These are phyloP conservation scores for Pseudogymnoascus sp. DNA, from an alignment of 2,329 filamentous ascomycete species.

Conservation along the genomic window DNA sequence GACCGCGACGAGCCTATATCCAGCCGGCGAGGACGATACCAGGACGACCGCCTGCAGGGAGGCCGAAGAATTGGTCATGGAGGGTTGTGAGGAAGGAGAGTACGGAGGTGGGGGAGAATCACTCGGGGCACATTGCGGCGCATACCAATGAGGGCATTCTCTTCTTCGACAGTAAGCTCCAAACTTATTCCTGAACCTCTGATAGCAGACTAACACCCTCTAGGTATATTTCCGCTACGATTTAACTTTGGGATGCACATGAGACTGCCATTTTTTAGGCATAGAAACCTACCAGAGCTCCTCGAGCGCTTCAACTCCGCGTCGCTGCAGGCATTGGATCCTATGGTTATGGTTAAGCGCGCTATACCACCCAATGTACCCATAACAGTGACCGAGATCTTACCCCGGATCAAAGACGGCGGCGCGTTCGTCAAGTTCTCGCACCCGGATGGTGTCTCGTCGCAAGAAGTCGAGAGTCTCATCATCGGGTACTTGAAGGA, in stretches of 20 bases:
- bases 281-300: slow-evolving; percentile 41
- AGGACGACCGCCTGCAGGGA: slow-evolving; percentile 22
- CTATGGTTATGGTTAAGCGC: slow-evolving; percentile 47
- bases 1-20: slow-evolving; percentile 24
- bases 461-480: slow-evolving; percentile 52
- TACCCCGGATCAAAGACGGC: slow-evolving; percentile 83
- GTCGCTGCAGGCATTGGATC: slow-evolving; percentile 48
- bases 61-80: slow-evolving; percentile 19
- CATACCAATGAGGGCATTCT: slow-evolving; percentile 72
- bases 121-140: slow-evolving; percentile 76
- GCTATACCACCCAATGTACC: slow-evolving; percentile 57
- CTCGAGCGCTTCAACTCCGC: slow-evolving; percentile 47
- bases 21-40: slow-evolving; percentile 15
- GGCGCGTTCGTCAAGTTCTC: slow-evolving; percentile 88
- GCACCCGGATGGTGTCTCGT: slow-evolving; percentile 38
- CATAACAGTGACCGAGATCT: slow-evolving; percentile 70
- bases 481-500: slow-evolving; percentile 59
- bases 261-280: neutral
- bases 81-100: slow-evolving; percentile 37
- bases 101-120: slow-evolving; percentile 50
- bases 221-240: slow-evolving; percentile 72
- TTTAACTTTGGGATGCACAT: slow-evolving; percentile 27
- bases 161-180: slow-evolving; percentile 74
- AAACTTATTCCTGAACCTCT: neutral
- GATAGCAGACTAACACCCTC: slow-evolving; percentile 44